Conservation (phyloP, 2,329 filamentous ascomycete species). For the Ascochyta viciae-villosae region DNA sequence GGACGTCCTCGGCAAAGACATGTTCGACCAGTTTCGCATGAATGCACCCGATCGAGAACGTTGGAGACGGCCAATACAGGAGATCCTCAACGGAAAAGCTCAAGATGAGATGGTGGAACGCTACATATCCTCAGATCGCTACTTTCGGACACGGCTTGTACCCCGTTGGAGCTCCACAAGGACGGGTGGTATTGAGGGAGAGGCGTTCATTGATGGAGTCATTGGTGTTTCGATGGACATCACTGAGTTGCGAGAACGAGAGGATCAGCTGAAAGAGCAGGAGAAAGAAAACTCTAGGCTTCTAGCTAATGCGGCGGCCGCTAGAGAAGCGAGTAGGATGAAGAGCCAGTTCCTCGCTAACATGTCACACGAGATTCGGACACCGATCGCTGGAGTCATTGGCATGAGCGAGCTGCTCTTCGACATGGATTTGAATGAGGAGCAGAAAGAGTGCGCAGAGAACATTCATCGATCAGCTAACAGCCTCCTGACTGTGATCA, state of each 20-base stretch:
- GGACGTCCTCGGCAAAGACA: slow-evolving; percentile 62
- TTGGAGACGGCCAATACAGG: slow-evolving; percentile 66
- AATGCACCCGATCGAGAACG: slow-evolving; percentile 40
- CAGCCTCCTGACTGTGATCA: slow-evolving; percentile 84
- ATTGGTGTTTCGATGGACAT: slow-evolving; percentile 83
- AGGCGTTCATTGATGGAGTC: slow-evolving; percentile 70
- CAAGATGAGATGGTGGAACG: slow-evolving; percentile 71
- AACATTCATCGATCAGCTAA: slow-evolving; percentile 83
- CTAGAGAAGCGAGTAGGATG: slow-evolving; percentile 79
- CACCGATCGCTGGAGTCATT: slow-evolving; percentile 80
- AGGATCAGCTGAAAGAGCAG: slow-evolving; percentile 67
- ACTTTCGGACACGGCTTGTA: slow-evolving; percentile 75
- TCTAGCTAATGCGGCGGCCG: slow-evolving; percentile 76
- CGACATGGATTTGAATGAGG: slow-evolving; percentile 71
- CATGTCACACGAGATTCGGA: slow-evolving; percentile 82
- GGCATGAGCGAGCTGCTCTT: slow-evolving; percentile 79
- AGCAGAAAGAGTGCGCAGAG: slow-evolving; percentile 76
- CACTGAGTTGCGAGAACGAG: slow-evolving; percentile 72
- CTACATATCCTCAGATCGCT: slow-evolving; percentile 64
- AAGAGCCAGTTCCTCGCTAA: slow-evolving; percentile 83
- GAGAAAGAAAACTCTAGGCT: slow-evolving; percentile 73
- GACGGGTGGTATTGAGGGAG: slow-evolving; percentile 58
- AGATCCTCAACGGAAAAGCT: slow-evolving; percentile 67
- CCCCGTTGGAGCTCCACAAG: slow-evolving; percentile 67
- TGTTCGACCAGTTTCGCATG: slow-evolving; percentile 67